Conservation (phyloP, 768 basidiomycete species). For the Infundibulicybe gibba region DNA sequence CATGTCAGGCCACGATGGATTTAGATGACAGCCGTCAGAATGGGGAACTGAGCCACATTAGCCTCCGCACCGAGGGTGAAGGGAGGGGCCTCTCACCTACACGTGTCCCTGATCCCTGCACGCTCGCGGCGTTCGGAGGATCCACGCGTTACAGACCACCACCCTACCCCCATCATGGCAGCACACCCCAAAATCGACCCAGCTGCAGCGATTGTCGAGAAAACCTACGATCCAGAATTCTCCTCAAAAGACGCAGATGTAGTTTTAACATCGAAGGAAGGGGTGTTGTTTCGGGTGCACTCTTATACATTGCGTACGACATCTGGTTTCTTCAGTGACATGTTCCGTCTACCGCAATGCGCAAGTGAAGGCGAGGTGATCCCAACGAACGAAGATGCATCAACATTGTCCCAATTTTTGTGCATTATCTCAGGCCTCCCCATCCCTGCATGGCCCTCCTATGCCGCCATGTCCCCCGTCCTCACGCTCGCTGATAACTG, state of each 20-base stretch:
- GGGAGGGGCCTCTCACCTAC: no score
- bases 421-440: conserved; percentile 55
- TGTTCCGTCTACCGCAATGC: conserved; percentile 55
- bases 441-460: conserved; percentile 42
- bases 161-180: no score
- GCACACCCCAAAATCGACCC: no score
- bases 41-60: no score
- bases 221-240: conserved; percentile 19
- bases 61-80: no score
- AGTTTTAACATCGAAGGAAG: conserved; percentile 37
- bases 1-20: no score
- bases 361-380: conserved; percentile 14
- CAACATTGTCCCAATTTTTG: conserved; percentile 50
- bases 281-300: conserved; percentile 52
- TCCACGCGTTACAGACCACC: no score
- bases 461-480: conserved; percentile 50
- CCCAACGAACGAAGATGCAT: conserved; percentile 36
- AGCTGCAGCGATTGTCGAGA: no score
- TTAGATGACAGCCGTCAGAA: no score
- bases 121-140: no score
- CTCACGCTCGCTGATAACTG: conserved; percentile 66
- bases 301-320: conserved; percentile 54
- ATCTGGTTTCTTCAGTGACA: conserved; percentile 57
- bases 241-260: conserved; percentile 29
- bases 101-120: no score